Evolutionary conservation across 768 basidiomycete genomes (phyloP), one percentile per base, ranked within the genome.

Genomic region (Tulasnella sp.): DNA sequence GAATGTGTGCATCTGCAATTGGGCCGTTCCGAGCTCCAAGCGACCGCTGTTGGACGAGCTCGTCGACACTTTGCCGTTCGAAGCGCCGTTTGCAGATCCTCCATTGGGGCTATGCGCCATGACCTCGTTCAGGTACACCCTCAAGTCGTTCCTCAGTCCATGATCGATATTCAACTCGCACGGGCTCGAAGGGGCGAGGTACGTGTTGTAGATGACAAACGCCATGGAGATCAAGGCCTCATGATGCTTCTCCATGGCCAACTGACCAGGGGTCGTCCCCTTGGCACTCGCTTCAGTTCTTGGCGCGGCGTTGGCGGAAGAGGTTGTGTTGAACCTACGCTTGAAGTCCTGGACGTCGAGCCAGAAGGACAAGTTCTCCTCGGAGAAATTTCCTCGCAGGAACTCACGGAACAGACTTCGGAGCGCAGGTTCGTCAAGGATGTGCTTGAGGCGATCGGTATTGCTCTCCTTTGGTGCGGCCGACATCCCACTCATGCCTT

Each of bases 161-260:
- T 99, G 96, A 68, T 99, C 96, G 64, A 99, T 99, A 73, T 99
- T 99, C 62, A 99, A 80, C 73, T 98, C 96, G 73, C 86, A 90
- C 60, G 85, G 87, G 69, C 91, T 93, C 27, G 92, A 89, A 1
- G 92, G 93, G 0, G 94, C 96, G 22, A 99, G 83, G 68, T 97
- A 99, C 53, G 82, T 92, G 75, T 89, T 85, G 75, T 91, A 93
- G 64, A 92, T 96, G 55, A 84, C 80, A 64, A 94, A 92, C 5
- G 96, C 93, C 60, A 91, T 92, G 64, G 87, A 85, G 66, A 98
- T 93, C 65, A 99, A 76, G 22, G 89, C 81, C 68, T 94, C 91
- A 74, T 98, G 93, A 70, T 99, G 96, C 61, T 80, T 84, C 73
- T 98, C 94, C 94, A 98, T 98, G 2, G 92, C 90, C 30, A 68